Base-by-base conservation (phyloP, 768 basidiomycete genomes). In the Mycena polygramma region DNA sequence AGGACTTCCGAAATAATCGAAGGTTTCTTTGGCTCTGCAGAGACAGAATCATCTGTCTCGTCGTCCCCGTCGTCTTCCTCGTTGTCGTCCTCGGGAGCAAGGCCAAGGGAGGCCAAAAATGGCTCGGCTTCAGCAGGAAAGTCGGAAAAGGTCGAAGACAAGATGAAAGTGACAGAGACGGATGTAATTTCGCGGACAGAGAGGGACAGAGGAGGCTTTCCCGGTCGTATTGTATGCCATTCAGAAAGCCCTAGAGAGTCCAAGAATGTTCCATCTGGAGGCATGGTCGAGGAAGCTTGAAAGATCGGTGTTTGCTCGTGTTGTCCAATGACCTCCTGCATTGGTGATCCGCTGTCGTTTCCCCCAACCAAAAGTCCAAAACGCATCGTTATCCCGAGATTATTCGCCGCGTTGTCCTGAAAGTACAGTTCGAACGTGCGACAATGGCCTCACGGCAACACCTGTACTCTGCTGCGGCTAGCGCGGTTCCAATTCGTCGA, bases 121-220 rank as follows among this genome's bases (percentile, higher is more conserved):
- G 82, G 78, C 63, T 86, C 85, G 51, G 81, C 73, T 45, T 83
- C 81, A 37, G 78, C 77, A 55, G 69, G 74, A n/a, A 77, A 71
- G 72, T 81, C 81, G 46, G 85, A 81, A 67, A 87, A 78, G 5
- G 83, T 81, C 11, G 91, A 89, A 0, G 89, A 89, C 26, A 95
- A 85, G 69, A 92, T 86, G 76, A 95, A 94, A 0, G 93, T 94
- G 11, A 89, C 93, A 1, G 94, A 94, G 51, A 95, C 94, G 0
- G 94, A 95, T 26, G 94, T 94, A 59, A 95, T 90, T 83, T 95
- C 94, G 51, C 89, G 87, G 49, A 94, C 91, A 15, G 86, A 81
- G 17, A 95, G 87, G 1, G 88, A 86, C n/a, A 95, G 83, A 39
- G 89, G 89, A 45, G 91, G 90, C 7, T 87, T 84, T 91, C 92